These are phyloP conservation scores for Talaromyces nanjingensis DNA, from an alignment of 495 filamentous ascomycete genomes.

Conservation along the genomic window DNA sequence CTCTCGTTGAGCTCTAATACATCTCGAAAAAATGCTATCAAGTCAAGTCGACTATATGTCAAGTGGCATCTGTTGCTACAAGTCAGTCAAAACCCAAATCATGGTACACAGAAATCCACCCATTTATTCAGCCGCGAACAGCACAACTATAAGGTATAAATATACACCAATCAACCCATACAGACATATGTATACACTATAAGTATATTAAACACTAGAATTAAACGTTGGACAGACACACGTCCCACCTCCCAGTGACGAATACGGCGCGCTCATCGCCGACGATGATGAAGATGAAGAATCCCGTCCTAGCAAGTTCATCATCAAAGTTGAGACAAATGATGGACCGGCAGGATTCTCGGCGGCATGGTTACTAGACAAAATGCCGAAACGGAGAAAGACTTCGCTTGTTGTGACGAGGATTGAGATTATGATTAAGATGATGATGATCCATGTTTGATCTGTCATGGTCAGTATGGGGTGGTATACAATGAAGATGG, in stretches of 20 bases:
- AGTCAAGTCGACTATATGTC: too few species aligned
- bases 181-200: neutral
- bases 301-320: conserved; percentile 4
- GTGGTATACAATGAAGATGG: neutral
- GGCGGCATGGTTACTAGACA: conserved; percentile 6
- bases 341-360: conserved; percentile 5
- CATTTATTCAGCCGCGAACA: neutral
- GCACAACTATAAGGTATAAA: neutral
- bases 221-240: conserved; percentile 6
- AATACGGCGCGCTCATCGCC: neutral
- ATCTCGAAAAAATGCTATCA: too few species aligned
- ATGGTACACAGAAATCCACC: neutral
- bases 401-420: conserved; percentile 87
- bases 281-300: neutral
- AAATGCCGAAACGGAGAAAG: conserved; percentile 73
- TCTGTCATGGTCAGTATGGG: conserved; percentile 20
- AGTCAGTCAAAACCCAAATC: too few species aligned
- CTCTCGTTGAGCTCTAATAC: too few species aligned
- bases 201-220: neutral
- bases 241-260: neutral
- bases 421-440: conserved; percentile 86
- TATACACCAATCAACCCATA: neutral
- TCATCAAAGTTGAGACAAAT: conserved; percentile 2
- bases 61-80: too few species aligned
- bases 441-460: conserved; percentile 97